Conservation (phyloP, 2,329 filamentous ascomycete genomes). For the Trichoderma koningii region DNA sequence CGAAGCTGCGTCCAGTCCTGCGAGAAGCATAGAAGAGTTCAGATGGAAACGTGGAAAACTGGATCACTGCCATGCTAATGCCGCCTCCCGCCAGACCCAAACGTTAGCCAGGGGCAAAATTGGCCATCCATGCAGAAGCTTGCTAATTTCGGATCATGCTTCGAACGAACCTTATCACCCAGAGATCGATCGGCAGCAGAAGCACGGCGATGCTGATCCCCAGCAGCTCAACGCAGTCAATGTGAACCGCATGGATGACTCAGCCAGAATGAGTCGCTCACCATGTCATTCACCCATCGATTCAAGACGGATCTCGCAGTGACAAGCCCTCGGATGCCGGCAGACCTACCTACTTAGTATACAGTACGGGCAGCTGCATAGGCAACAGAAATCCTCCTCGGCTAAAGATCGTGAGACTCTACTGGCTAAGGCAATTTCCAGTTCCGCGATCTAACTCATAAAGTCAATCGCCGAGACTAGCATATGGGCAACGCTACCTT, state of each 20-base stretch:
- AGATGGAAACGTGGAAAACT: neutral
- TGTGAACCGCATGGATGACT: too few relatives aligned
- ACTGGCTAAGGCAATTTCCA: constrained; percentile 5
- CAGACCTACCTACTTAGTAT: too few relatives aligned
- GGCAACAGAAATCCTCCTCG: neutral
- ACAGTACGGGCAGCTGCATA: neutral
- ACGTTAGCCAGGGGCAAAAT: constrained; percentile 13
- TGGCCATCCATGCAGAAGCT: constrained; percentile 5
- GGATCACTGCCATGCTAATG: constrained; percentile 7
- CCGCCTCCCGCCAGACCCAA: constrained; percentile 19
- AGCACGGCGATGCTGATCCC: too few relatives aligned
- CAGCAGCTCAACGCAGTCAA: too few relatives aligned
- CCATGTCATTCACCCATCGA: too few relatives aligned
- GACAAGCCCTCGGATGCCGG: too few relatives aligned
- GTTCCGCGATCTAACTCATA: constrained; percentile 7
- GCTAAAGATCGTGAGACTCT: neutral
- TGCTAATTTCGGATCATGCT: neutral
- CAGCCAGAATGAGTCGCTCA: too few relatives aligned
- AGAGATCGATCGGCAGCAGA: too few relatives aligned
- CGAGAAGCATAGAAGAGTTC: neutral
- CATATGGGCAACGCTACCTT: constrained; percentile 9
- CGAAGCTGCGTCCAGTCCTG: constrained; percentile 4
- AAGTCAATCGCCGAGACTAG: constrained; percentile 24
- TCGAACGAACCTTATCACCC: too few relatives aligned
- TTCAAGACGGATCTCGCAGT: too few relatives aligned